phyloP scores from a whole-genome alignment of 2,329 filamentous ascomycete species.

The Neospermospora avenae region DNA sequence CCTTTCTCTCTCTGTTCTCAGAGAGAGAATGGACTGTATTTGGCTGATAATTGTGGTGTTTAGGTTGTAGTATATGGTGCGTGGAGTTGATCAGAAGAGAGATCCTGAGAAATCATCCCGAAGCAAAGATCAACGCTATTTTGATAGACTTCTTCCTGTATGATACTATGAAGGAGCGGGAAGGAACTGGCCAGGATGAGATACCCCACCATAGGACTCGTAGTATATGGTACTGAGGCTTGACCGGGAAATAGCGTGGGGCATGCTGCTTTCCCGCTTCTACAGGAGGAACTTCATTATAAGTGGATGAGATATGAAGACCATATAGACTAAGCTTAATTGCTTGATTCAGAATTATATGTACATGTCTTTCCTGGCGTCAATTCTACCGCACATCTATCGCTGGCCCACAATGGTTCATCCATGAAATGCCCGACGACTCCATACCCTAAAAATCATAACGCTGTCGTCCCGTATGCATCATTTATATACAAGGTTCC shows the following conservation, averaged over 20 bases:
- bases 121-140: conserved; percentile 75
- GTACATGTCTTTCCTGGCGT: not conserved
- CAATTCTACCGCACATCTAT: not conserved
- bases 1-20: not conserved
- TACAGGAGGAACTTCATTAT: not conserved
- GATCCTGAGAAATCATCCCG: conserved; percentile 71
- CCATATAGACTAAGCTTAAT: not conserved
- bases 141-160: conserved; percentile 97
- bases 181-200: conserved; percentile 56
- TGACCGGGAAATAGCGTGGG: not conserved
- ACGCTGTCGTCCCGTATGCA: conserved; percentile 2
- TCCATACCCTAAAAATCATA: not conserved
- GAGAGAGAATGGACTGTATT: not conserved
- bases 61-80: conserved; percentile 91
- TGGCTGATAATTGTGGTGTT: not conserved
- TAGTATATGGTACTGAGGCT: conserved; percentile 82
- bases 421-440: not conserved
- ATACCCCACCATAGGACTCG: conserved; percentile 85
- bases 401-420: not conserved
- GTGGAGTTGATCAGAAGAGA: conserved; percentile 84
- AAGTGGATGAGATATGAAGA: not conserved
- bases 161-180: conserved; percentile 85
- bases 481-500: conserved; percentile 1
- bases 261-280: not conserved
- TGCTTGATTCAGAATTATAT: not conserved